Conservation (phyloP, 2,329 filamentous ascomycete genomes). For the Phoma sp. region DNA sequence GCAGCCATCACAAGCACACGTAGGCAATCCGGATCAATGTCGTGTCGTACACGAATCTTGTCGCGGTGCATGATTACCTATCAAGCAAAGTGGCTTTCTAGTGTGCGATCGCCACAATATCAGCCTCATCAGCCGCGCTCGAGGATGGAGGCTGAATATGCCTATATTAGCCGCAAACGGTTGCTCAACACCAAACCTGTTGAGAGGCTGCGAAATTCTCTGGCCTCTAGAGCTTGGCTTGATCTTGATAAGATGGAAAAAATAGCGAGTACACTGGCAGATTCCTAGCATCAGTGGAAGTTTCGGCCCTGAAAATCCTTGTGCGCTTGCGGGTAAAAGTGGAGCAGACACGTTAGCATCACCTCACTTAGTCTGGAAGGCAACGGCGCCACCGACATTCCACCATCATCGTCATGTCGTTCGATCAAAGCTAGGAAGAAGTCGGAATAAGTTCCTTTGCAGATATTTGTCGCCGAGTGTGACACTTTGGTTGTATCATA, state of each 20-base stretch:
- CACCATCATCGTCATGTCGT: conserved; percentile 31
- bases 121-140: conserved; percentile 2
- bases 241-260: conserved; percentile 8
- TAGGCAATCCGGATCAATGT: neutral
- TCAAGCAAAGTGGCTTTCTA: conserved; percentile 1
- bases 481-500: conserved; percentile 18
- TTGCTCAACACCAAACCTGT: neutral
- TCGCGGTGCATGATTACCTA: neutral
- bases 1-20: neutral
- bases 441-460: conserved; percentile 22
- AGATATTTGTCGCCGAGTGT: conserved; percentile 25
- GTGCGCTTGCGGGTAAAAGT: conserved; percentile 33
- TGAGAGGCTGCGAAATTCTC: conserved; percentile 1
- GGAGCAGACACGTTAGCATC: conserved; percentile 30
- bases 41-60: neutral
- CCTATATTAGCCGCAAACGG: conserved; percentile 1
- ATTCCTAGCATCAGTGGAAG: conserved; percentile 6
- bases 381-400: conserved; percentile 29
- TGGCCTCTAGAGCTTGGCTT: conserved; percentile 10
- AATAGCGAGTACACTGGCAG: neutral
- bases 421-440: conserved; percentile 30
- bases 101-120: neutral
- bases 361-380: conserved; percentile 28
- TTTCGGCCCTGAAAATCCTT: conserved; percentile 34
- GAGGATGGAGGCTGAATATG: neutral